Percentiles rank a stretch among this genome's conserved stretches.
Conservation (phyloP, 352 stramenopile species). For the Peronospora belbahrii region DNA sequence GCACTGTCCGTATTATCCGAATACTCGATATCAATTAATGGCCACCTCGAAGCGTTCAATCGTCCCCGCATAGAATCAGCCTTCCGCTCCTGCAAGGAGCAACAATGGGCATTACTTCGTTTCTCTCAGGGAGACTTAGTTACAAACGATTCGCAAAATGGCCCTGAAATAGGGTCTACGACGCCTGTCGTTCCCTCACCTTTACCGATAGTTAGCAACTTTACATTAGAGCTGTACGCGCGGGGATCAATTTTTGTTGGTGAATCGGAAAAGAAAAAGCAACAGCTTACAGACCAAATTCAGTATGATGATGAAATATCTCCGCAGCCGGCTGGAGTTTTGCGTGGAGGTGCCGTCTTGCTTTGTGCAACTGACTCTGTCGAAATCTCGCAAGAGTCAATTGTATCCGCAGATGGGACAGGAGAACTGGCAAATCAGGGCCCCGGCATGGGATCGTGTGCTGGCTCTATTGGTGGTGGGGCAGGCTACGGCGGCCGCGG, state of each 20-base stretch:
- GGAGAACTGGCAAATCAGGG: conserved; percentile 62
- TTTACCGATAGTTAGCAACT: conserved; percentile 36
- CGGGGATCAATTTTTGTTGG: conserved; percentile 50
- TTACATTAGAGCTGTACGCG: conserved; percentile 50
- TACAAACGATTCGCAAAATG: conserved; percentile 2
- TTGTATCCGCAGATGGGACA: conserved; percentile 51
- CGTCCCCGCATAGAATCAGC: conserved; percentile 33
- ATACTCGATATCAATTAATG: conserved; percentile 42
- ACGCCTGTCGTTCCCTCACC: conserved; percentile 17
- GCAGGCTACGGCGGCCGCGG: conserved; percentile 63
- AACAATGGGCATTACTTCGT: conserved; percentile 21
- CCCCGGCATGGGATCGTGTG: conserved; percentile 46
- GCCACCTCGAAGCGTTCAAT: conserved; percentile 37
- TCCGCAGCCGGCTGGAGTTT: conserved; percentile 12
- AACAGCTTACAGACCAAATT: conserved; percentile 19
- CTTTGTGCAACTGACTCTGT: conserved; percentile 50
- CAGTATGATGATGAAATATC: conserved; percentile 16
- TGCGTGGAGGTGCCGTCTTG: conserved; percentile 53
- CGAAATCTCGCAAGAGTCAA: conserved; percentile 30
- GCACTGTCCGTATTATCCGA: conserved; percentile 42
- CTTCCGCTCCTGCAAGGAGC: conserved; percentile 45
- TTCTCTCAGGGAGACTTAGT: conserved; percentile 11
- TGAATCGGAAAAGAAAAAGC: conserved; percentile 16
- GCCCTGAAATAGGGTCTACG: neutral
- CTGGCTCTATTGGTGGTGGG: conserved; percentile 49